Percentiles rank a stretch among this genome's conserved stretches.
Evolutionary conservation across 805 yeast species (phyloP).

Genomic region (Saccharomycopsis sp.): DNA sequence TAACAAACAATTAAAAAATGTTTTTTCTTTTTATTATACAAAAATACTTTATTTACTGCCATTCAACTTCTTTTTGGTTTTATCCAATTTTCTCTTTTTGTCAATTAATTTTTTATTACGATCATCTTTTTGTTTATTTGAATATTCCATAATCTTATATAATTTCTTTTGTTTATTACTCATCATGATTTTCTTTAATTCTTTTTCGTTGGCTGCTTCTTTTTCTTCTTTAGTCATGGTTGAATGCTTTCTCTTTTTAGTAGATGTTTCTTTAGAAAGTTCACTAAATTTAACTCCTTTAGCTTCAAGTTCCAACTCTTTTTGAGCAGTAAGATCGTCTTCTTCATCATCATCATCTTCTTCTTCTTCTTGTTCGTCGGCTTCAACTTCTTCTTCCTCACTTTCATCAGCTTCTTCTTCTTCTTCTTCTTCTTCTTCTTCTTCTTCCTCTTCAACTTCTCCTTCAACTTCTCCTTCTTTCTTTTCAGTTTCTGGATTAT

Average conservation of each 20-base stretch:
- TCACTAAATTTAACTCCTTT: constrained; percentile 75
- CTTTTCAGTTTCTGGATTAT: constrained; percentile 63
- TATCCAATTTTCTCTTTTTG: constrained; percentile 13
- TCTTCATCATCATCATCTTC: constrained; percentile 46
- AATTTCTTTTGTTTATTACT: constrained; percentile 88
- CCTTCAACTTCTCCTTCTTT: constrained; percentile 33
- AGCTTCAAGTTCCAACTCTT: constrained; percentile 85
- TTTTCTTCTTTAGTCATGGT: constrained; percentile 37
- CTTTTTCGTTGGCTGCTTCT: constrained; percentile 68
- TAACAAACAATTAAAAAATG: no score
- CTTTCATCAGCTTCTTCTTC: constrained; percentile 45
- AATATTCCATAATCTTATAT: constrained; percentile 91
- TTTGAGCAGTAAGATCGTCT: constrained; percentile 55
- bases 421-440: constrained; percentile 39
- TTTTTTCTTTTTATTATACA: no score
- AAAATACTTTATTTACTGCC: no score
- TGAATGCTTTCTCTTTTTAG: constrained; percentile 27
- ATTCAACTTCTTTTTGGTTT: no score
- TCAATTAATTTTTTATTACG: constrained; percentile 37
- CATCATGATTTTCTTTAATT: constrained; percentile 95
- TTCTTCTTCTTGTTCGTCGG: constrained; percentile 35
- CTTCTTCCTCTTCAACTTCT: constrained; percentile 37
- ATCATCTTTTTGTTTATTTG: constrained; percentile 70
- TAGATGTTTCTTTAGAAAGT: constrained; percentile 25
- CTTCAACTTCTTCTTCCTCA: constrained; percentile 42